Evolutionary conservation across 208 protist species (phyloP).

Genomic region (Wallacemonas sp.): DNA sequence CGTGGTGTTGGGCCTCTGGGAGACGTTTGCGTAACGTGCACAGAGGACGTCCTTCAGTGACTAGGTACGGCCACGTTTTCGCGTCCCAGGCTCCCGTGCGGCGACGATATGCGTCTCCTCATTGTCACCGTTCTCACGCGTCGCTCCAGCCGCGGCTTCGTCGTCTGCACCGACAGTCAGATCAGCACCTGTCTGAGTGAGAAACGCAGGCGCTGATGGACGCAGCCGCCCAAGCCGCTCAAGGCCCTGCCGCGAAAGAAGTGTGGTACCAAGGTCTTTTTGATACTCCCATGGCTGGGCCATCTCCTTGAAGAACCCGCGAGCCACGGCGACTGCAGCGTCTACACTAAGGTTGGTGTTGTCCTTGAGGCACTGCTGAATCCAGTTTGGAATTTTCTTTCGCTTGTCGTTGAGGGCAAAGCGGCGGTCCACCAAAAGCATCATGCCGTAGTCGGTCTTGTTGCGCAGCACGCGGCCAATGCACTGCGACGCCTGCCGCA

Average conservation of each 20-base stretch:
- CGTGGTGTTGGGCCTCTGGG: no score
- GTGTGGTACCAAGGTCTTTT: slow-evolving; percentile 84
- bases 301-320: slow-evolving; percentile 95
- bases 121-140: background rate
- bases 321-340: slow-evolving; percentile 85
- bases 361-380: slow-evolving; percentile 88
- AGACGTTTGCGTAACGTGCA: no score
- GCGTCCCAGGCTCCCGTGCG: slow-evolving; percentile 46
- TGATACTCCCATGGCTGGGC: slow-evolving; percentile 93
- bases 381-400: slow-evolving; percentile 91
- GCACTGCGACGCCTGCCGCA: slow-evolving; percentile 99
- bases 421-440: slow-evolving; percentile 98
- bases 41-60: no score
- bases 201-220: slow-evolving; percentile 26
- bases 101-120: slow-evolving; percentile 39
- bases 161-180: background rate
- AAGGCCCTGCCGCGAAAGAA: slow-evolving; percentile 61
- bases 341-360: slow-evolving; percentile 92
- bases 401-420: slow-evolving; percentile 96
- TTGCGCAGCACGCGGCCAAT: slow-evolving; percentile 98
- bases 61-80: slow-evolving; percentile 33
- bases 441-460: slow-evolving; percentile 99
- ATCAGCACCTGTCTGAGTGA: background rate
- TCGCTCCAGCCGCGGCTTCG: slow-evolving; percentile 1
- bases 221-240: slow-evolving; percentile 37